phyloP scores from a whole-genome alignment of 169 alveolate genomes.

The Plasmodium vivax region DNA sequence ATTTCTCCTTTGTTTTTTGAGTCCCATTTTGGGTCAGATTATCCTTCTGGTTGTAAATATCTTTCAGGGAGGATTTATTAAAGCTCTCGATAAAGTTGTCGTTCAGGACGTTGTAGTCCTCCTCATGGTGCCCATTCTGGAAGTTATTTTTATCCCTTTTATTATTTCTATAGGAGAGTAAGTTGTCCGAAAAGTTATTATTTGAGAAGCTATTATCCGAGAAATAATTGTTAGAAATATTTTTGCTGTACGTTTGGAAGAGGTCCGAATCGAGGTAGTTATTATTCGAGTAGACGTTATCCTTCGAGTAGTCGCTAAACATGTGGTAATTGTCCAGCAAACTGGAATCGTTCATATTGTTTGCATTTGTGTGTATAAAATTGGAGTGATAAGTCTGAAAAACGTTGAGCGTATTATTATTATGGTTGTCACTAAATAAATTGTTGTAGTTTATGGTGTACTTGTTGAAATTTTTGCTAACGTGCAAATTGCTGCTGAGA shows the following conservation, averaged over 20 bases:
- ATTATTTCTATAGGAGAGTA: conserved; percentile 36
- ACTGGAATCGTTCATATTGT: conserved; percentile 13
- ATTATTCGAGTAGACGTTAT: conserved; percentile 29
- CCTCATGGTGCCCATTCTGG: neutral
- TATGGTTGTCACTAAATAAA: conserved; percentile 42
- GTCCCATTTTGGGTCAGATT: conserved; percentile 8
- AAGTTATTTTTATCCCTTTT: conserved; percentile 20
- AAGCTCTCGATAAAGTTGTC: conserved; percentile 47
- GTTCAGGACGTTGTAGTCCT: conserved; percentile 11
- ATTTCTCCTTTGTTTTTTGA: conserved; percentile 45
- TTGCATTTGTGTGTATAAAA: conserved; percentile 25
- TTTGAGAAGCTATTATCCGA: conserved; percentile 45
- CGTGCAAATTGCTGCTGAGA: conserved; percentile 33
- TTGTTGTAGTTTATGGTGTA: conserved; percentile 68
- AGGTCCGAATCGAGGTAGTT: conserved; percentile 23
- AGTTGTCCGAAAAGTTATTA: conserved; percentile 42
- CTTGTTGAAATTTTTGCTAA: conserved; percentile 68
- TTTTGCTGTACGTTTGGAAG: conserved; percentile 33
- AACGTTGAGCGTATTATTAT: conserved; percentile 22
- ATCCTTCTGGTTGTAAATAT: conserved; percentile 46
- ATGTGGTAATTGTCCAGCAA: conserved; percentile 41
- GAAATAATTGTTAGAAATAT: conserved; percentile 43
- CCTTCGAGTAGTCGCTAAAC: conserved; percentile 44
- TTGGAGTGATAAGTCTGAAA: conserved; percentile 50
- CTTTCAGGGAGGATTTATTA: conserved; percentile 35